phyloP scores from a whole-genome alignment of 1,139 yeast species.

The Wickerhamomyces sp. region DNA sequence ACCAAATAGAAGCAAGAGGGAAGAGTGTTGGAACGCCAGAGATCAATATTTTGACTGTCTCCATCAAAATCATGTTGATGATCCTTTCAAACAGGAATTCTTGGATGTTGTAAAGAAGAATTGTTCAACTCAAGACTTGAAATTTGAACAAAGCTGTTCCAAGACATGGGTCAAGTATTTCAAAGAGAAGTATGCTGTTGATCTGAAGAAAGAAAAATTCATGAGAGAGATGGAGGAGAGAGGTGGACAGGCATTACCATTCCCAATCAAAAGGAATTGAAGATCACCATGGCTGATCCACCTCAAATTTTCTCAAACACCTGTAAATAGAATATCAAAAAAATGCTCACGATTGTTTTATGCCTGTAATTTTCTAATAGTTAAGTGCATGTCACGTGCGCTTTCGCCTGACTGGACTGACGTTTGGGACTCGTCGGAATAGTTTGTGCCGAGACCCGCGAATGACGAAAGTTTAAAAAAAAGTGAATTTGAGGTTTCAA shows the following conservation, averaged over 20 bases:
- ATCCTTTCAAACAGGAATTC: conserved; percentile 38
- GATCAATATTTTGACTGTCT: conserved; percentile 56
- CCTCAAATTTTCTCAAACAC: too few relatives aligned
- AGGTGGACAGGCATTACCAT: conserved; percentile 32
- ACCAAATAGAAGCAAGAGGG: conserved; percentile 49
- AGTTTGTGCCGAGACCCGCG: too few relatives aligned
- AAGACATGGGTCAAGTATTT: conserved; percentile 65
- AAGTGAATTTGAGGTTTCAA: too few relatives aligned
- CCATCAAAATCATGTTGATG: conserved; percentile 46
- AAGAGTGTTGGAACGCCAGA: conserved; percentile 64
- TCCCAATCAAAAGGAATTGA: conserved; percentile 19
- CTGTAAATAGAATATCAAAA: too few relatives aligned
- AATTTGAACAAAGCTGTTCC: conserved; percentile 53
- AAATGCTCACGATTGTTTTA: too few relatives aligned
- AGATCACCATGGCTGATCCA: too few relatives aligned
- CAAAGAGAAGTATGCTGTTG: conserved; percentile 60
- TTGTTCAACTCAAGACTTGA: conserved; percentile 41
- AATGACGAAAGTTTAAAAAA: too few relatives aligned
- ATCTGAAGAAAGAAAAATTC: conserved; percentile 46
- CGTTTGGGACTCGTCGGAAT: too few relatives aligned
- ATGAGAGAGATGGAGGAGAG: conserved; percentile 47
- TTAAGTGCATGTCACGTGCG: too few relatives aligned
- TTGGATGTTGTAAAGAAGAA: conserved; percentile 27
- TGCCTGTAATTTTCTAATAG: too few relatives aligned
- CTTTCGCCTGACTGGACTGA: too few relatives aligned